Evolutionary conservation across 306 rosid genomes (phyloP).

Genomic region (Quercus mongolica): DNA sequence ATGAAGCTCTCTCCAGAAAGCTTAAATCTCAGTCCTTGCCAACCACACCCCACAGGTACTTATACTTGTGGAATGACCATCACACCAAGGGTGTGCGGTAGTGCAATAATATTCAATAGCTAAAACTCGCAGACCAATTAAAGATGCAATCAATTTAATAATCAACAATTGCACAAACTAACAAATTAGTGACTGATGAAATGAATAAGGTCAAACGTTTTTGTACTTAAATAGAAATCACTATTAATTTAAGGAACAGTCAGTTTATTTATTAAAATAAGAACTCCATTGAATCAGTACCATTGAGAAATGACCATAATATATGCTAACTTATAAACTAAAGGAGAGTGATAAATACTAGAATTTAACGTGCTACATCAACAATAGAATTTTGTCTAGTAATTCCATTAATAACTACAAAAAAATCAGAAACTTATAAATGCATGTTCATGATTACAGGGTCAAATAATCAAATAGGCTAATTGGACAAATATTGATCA

Average conservation of each 20-base stretch:
- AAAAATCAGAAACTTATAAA: neutral
- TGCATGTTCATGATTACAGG: neutral
- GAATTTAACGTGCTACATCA: neutral
- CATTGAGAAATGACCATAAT: neutral
- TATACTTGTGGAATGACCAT: no score
- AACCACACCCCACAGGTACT: no score
- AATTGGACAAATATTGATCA: neutral
- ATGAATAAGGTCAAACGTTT: neutral
- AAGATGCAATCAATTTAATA: neutral
- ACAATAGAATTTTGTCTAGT: neutral
- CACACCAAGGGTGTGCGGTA: no score
- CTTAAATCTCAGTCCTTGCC: no score
- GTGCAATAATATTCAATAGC: neutral
- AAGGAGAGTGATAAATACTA: neutral
- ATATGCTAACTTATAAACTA: neutral
- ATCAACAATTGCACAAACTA: neutral
- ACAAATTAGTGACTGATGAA: neutral
- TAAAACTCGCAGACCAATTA: neutral
- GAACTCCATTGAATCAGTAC: neutral
- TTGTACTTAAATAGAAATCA: neutral
- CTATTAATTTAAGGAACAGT: neutral
- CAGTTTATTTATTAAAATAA: neutral
- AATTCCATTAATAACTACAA: neutral
- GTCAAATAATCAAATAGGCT: neutral
- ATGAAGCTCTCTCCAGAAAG: rapidly evolving